A percentile compares a stretch with the other conserved stretches of the same genome.
phyloP scores from a whole-genome alignment of 208 protist genomes.

The Trypanosoma congolense region DNA sequence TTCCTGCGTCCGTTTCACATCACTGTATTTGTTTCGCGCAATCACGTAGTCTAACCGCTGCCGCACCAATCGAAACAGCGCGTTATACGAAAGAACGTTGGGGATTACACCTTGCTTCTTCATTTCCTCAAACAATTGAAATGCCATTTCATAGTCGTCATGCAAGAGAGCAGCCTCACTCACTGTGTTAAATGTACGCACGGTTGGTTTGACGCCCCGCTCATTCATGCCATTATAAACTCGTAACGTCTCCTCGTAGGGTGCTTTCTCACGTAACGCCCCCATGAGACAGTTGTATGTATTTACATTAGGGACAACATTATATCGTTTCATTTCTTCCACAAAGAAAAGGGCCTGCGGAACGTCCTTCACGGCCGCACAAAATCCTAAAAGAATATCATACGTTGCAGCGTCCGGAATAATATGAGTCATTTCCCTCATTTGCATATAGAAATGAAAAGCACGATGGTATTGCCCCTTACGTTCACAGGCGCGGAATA shows the following conservation, averaged over 20 bases:
- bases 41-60: conserved; percentile 80
- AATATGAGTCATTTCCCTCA: conserved; percentile 70
- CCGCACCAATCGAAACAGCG: conserved; percentile 73
- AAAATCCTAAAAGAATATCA: conserved; percentile 89
- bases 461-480: conserved; percentile 69
- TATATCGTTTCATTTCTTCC: conserved; percentile 84
- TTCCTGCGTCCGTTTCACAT: conserved; percentile 45
- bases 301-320: conserved; percentile 65
- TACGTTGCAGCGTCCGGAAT: conserved; percentile 76
- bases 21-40: conserved; percentile 34
- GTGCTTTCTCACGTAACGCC: conserved; percentile 70
- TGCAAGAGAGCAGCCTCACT: conserved; percentile 62
- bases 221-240: conserved; percentile 75
- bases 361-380: conserved; percentile 78
- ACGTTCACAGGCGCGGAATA: conserved; percentile 88
- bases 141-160: conserved; percentile 84
- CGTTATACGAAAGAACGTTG: conserved; percentile 89
- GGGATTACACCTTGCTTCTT: conserved; percentile 80
- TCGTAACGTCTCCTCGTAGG: conserved; percentile 75
- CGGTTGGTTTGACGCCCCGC: conserved; percentile 43
- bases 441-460: conserved; percentile 84
- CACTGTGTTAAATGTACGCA: conserved; percentile 88
- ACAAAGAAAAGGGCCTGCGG: conserved; percentile 85
- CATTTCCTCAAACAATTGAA: conserved; percentile 90
- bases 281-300: conserved; percentile 92